Percentiles rank a stretch among this genome's conserved stretches.
These are phyloP conservation scores for Colletotrichum sp. DNA, from an alignment of 2,329 filamentous ascomycete species.

Conservation along the genomic window DNA sequence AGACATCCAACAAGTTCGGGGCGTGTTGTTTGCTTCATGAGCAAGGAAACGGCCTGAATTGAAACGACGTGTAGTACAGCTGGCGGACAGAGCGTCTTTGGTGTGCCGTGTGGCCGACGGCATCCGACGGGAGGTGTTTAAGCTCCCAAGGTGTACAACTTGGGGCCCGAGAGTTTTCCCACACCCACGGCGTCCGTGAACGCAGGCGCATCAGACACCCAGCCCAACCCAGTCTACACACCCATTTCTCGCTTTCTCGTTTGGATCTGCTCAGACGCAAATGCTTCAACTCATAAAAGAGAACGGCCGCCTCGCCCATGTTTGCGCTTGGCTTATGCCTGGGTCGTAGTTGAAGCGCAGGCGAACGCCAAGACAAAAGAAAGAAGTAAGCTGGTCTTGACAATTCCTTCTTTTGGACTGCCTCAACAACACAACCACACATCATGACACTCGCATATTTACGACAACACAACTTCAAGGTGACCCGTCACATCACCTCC, in stretches of 20 bases:
- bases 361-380: not conserved
- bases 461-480: constrained; percentile 22
- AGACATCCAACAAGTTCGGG: not conserved
- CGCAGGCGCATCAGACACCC: not conserved
- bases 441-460: constrained; percentile 21
- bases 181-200: constrained; percentile 6
- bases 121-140: not conserved
- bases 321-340: not conserved
- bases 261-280: not conserved
- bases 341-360: not conserved
- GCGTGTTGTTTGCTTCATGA: not conserved
- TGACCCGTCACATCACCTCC: constrained; percentile 21
- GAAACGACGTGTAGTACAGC: constrained; percentile 1
- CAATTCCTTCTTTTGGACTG: constrained; percentile 17
- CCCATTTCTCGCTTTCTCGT: not conserved
- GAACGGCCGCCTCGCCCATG: not conserved
- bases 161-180: constrained; percentile 7
- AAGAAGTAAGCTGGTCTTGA: constrained; percentile 13
- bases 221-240: not conserved
- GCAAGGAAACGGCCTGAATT: constrained; percentile 3
- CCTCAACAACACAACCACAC: not conserved
- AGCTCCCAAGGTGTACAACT: not conserved
- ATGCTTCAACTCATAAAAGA: constrained; percentile 10
- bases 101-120: constrained; percentile 5
- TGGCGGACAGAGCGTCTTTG: constrained; percentile 5